Base-by-base conservation (phyloP, 2,329 filamentous ascomycete genomes). In the Colletotrichum chlorophyti region DNA sequence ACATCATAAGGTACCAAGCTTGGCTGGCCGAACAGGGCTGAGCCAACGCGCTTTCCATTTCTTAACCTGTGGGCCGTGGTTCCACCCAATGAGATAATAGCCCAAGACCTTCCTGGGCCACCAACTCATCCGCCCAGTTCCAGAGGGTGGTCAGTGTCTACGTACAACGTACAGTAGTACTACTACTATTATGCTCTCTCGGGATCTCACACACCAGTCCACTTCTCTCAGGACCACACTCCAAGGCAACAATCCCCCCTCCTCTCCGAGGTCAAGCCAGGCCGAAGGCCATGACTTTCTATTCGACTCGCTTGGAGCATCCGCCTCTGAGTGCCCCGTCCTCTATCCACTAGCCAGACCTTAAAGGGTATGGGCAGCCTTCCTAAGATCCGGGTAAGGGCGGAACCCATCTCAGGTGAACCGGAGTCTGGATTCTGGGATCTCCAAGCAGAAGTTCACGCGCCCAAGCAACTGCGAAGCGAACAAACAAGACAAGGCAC, bases 11-110 rank as follows among this genome's bases (percentile, higher is more conserved):
- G n/a, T n/a, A n/a, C n/a, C n/a, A n/a, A n/a, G n/a, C n/a, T n/a
- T n/a, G n/a, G n/a, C n/a, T n/a, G n/a, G n/a, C 51, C 51, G 38
- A 60, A 45, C 57, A 60, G 43, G 57, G 57, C 57, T 60, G 57
- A 60, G 57, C 55, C 51, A 59, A 59, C 51, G 51, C 38, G 51
- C 42, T 59, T 59, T 45, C 43, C 38, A 43, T 43, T 38, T 38
- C 43, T 23, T 41, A 15, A 24, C 43, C 37, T 37, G 31, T 37
- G 50, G 31, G 19, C 31, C 29, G n/a, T 5, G 12, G 12, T 21
- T 23, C 43, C 15, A 17, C 29, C 50, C 55, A 59, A 59, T 59
- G 50, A 37, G 19, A 26, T 26, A 19, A 5, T 6, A 9, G 51
- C 38, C 50, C 55, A 45, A 47, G 6, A 24, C 38, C 24, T 31